These are phyloP conservation scores for Ascochyta clinopodiicola DNA, from an alignment of 2,329 filamentous ascomycete species.

Conservation along the genomic window DNA sequence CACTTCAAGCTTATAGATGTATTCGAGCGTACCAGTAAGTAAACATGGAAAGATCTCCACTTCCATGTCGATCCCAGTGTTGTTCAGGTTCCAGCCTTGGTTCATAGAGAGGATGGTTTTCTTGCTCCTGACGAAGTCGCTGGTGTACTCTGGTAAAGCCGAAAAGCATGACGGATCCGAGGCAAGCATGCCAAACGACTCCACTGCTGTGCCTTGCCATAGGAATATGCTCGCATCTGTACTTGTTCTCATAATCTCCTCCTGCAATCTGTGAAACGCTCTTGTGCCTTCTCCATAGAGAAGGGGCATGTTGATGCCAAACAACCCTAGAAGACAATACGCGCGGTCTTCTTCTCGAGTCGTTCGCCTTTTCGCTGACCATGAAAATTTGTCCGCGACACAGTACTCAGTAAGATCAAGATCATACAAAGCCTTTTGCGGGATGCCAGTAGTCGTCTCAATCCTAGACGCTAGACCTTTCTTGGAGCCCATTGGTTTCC, in stretches of 20 bases:
- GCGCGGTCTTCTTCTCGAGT: too few species aligned
- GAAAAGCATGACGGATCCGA: background rate
- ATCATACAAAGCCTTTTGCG: too few species aligned
- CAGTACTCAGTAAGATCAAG: too few species aligned
- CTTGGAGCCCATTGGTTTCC: too few species aligned
- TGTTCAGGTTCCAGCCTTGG: background rate
- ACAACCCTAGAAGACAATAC: too few species aligned
- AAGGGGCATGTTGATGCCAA: too few species aligned
- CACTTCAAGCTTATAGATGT: background rate
- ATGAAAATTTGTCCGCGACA: too few species aligned
- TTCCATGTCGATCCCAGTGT: background rate
- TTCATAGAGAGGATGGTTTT: background rate
- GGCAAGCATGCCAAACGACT: background rate
- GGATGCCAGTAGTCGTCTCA: too few species aligned
- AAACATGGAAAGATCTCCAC: background rate
- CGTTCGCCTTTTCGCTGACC: too few species aligned
- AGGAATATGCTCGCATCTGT: conserved; percentile 9
- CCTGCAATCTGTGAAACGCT: too few species aligned
- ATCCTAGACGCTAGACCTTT: too few species aligned
- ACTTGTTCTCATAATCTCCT: conserved; percentile 14
- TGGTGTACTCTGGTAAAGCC: background rate
- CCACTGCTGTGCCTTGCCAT: background rate
- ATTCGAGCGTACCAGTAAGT: background rate
- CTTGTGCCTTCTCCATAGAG: too few species aligned
- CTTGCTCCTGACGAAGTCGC: background rate